Conservation (phyloP, 352 stramenopile species). For the Phytophthora megakarya region DNA sequence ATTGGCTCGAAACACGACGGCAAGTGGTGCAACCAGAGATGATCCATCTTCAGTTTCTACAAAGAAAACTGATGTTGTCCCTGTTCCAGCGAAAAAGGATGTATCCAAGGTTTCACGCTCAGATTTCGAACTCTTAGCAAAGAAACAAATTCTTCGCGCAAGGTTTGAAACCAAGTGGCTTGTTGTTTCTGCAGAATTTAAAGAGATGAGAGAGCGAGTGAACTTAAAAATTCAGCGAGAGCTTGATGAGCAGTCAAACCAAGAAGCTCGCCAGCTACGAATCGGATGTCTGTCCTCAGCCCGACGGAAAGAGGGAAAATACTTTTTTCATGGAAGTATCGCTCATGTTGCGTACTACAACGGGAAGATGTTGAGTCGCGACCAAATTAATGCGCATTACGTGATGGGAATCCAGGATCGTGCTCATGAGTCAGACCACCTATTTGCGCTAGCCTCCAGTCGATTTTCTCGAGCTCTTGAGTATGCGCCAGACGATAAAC, state of each 20-base stretch:
- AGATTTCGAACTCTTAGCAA: slow-evolving; percentile 83
- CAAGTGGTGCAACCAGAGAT: neutral
- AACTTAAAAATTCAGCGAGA: slow-evolving; percentile 77
- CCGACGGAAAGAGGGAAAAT: slow-evolving; percentile 69
- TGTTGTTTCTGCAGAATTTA: slow-evolving; percentile 61
- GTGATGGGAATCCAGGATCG: slow-evolving; percentile 68
- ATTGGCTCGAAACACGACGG: slow-evolving; percentile 49
- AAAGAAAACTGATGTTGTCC: slow-evolving; percentile 3
- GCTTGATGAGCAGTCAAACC: slow-evolving; percentile 59
- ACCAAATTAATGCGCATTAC: slow-evolving; percentile 81
- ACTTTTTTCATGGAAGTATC: slow-evolving; percentile 86
- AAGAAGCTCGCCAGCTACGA: slow-evolving; percentile 60
- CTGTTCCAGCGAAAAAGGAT: slow-evolving; percentile 51
- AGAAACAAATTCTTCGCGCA: slow-evolving; percentile 80
- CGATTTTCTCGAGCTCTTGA: slow-evolving; percentile 70
- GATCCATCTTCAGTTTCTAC: slow-evolving; percentile 2
- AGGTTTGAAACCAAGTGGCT: slow-evolving; percentile 71
- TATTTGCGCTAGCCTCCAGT: slow-evolving; percentile 76
- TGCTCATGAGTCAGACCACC: slow-evolving; percentile 65
- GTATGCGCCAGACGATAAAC: slow-evolving; percentile 62
- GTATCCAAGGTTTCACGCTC: slow-evolving; percentile 58
- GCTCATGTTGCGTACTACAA: slow-evolving; percentile 90
- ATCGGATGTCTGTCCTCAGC: slow-evolving; percentile 78
- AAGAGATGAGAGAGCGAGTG: slow-evolving; percentile 71
- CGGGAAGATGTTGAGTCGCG: slow-evolving; percentile 50